Base-by-base conservation (phyloP, 768 basidiomycete genomes). In the Termitomyces sp. region DNA sequence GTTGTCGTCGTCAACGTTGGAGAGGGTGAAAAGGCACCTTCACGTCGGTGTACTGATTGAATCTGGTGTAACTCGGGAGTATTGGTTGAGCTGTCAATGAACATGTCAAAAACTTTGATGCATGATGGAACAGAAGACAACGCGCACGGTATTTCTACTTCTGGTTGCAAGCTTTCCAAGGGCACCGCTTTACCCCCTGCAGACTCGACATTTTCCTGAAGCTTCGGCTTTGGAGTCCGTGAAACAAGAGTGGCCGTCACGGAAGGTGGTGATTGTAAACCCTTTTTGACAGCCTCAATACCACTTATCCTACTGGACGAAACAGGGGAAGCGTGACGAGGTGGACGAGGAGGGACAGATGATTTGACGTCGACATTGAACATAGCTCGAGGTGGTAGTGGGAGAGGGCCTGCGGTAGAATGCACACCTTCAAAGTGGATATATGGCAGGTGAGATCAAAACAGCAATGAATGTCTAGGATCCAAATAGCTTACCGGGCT, bases 321-420 rank as follows among this genome's bases (percentile, higher is more conserved):
- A 0, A 72, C 71, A 26, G 86, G 85, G 13, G 86, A 85, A 63
- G 83, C 78, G 5, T 86, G 74, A 44, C 87, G 84, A 5, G 84
- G 82, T 36, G 86, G 85, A 41, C 84, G 82, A 59, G 87, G 85
- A 26, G 86, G 84, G 12, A 81, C 77, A 9, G 79, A 73, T 51
- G 69, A 75, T 13, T 75, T 74, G 6, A 74, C 58, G 51, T 79
- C 74, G 35, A 84, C 76, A 58, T 74, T 74, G 56, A 84, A 79
- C 57, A 77, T 70, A 20, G 85, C 79, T 59, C 84, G 77, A 2
- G 88, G 88, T 35, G 83, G 82, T 32, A 60, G 26, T 40, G 89
- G 88, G 59, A 88, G 77, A 50, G 89, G 89, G 4, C 88, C 87
- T 44, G 88, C 89, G 26, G 81, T 89, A 7, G 87, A 78, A 71